Evolutionary conservation across 2,329 filamentous ascomycete species (phyloP).

Genomic region (Daldinia eschscholtzii): DNA sequence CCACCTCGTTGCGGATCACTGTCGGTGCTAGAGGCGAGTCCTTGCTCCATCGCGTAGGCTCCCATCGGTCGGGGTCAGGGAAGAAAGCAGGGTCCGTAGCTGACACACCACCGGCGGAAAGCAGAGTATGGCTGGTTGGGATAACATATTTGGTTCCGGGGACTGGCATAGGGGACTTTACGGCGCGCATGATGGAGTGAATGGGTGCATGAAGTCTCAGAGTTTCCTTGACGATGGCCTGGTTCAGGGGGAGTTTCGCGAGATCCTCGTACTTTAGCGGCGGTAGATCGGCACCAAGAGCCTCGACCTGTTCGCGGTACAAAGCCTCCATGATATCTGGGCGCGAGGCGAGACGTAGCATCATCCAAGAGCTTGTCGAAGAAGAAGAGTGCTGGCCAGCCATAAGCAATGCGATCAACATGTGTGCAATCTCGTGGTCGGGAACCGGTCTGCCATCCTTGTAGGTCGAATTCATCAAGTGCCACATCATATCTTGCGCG

Average conservation of each 20-base stretch:
- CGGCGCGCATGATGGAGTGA: slow-evolving; percentile 93
- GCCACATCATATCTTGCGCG: slow-evolving; percentile 86
- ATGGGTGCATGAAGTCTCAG: slow-evolving; percentile 92
- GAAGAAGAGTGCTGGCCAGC: slow-evolving; percentile 91
- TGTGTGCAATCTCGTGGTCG: slow-evolving; percentile 87
- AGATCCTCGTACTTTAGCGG: slow-evolving; percentile 82
- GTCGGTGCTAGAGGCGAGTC: slow-evolving; percentile 68
- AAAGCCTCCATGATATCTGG: slow-evolving; percentile 85
- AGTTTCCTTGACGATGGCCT: slow-evolving; percentile 90
- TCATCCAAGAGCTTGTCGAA: slow-evolving; percentile 86
- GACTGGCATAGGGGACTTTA: slow-evolving; percentile 87
- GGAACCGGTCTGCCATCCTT: slow-evolving; percentile 85
- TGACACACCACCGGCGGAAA: slow-evolving; percentile 87
- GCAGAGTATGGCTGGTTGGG: slow-evolving; percentile 82
- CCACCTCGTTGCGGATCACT: slow-evolving; percentile 59
- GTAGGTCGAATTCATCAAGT: slow-evolving; percentile 86
- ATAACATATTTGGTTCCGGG: slow-evolving; percentile 86
- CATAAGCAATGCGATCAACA: slow-evolving; percentile 96
- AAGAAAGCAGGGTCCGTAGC: slow-evolving; percentile 80
- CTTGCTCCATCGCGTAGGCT: slow-evolving; percentile 90
- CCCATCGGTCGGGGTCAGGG: slow-evolving; percentile 84
- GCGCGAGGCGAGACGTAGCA: slow-evolving; percentile 81
- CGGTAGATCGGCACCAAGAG: slow-evolving; percentile 80
- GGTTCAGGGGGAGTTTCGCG: slow-evolving; percentile 82
- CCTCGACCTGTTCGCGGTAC: slow-evolving; percentile 81